Evolutionary conservation across 2,329 filamentous ascomycete genomes (phyloP).

Genomic region (Teratosphaeria zuluensis): DNA sequence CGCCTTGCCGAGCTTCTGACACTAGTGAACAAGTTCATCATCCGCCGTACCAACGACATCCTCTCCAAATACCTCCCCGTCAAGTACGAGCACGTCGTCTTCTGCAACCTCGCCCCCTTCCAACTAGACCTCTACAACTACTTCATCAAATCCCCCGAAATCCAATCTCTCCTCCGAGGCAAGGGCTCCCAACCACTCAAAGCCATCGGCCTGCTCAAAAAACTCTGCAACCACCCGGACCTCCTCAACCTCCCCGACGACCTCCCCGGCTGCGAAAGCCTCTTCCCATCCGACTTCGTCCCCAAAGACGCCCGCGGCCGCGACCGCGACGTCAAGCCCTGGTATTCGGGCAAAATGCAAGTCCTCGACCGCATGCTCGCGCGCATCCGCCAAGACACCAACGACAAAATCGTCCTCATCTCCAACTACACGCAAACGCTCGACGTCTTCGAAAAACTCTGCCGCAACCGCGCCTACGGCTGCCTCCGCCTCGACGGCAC

Average conservation of each 20-base stretch:
- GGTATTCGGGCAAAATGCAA: slow-evolving; percentile 97
- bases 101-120: slow-evolving; percentile 89
- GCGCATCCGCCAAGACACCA: slow-evolving; percentile 88
- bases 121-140: slow-evolving; percentile 92
- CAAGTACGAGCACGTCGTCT: slow-evolving; percentile 98
- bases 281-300: slow-evolving; percentile 77
- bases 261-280: slow-evolving; percentile 73
- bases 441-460: slow-evolving; percentile 86
- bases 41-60: slow-evolving; percentile 94
- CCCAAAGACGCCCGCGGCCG: slow-evolving; percentile 79
- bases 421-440: slow-evolving; percentile 97
- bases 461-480: slow-evolving; percentile 75
- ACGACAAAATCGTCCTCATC: slow-evolving; percentile 98
- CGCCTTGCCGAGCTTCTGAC: slow-evolving; percentile 69
- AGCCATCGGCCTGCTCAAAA: slow-evolving; percentile 93
- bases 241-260: slow-evolving; percentile 75
- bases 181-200: slow-evolving; percentile 95
- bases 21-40: slow-evolving; percentile 96
- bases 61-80: slow-evolving; percentile 93
- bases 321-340: slow-evolving; percentile 84
- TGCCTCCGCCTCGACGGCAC: slow-evolving; percentile 85
- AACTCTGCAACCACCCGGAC: slow-evolving; percentile 96
- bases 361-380: slow-evolving; percentile 93
- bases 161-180: slow-evolving; percentile 80
- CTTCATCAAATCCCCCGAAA: slow-evolving; percentile 91